Base-by-base conservation (phyloP, 257 asterid species). In the Rehmannia glutinosa region DNA sequence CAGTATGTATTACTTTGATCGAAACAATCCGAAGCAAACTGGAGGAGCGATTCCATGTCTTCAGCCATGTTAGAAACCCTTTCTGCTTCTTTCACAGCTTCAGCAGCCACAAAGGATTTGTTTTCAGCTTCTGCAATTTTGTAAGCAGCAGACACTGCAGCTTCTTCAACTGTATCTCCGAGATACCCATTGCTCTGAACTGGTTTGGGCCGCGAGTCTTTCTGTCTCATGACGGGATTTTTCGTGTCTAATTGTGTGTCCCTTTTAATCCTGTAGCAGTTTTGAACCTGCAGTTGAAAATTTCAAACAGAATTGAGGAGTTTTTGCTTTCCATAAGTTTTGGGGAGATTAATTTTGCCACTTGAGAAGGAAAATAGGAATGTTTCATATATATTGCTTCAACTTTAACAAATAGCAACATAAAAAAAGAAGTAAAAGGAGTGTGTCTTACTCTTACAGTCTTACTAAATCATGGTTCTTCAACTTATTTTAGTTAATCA, bases 81-180 rank as follows among this genome's bases (percentile, higher is more conserved):
- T 76, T 91, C 97, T 8, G 95, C 88, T 74, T 94, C 99, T 73
- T 84, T 94, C 55, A 81, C 91, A 3, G 99, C 82, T 70, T 91
- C 99, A 41, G 96, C 92, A 51, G 96, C 91, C 54, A 88, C 89
- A 75, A 84, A 83, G 24, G 97, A 75, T 77, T 88, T 94, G 80
- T 83, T 86, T 69, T 94, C 99, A 41, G 97, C 95, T 78, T 90
- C 99, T 20, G 96, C 90, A 28, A 88, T 32, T 71, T 60, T 82
- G 71, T 73, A 59, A 32, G 96, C 96, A 65, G 96, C 89, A 41
- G 77, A 51, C 1, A 49, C 43, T 8, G 96, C 74, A 16, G 95
- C 92, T 69, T 83, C 89, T 69, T 85, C 95, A 0, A 83, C 66
- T 5, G 97, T 82, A 63, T 82, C 82, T 16, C 81, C 96, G 10